These are phyloP conservation scores for Biancaea sappan DNA, from an alignment of 306 rosid species.

Conservation along the genomic window DNA sequence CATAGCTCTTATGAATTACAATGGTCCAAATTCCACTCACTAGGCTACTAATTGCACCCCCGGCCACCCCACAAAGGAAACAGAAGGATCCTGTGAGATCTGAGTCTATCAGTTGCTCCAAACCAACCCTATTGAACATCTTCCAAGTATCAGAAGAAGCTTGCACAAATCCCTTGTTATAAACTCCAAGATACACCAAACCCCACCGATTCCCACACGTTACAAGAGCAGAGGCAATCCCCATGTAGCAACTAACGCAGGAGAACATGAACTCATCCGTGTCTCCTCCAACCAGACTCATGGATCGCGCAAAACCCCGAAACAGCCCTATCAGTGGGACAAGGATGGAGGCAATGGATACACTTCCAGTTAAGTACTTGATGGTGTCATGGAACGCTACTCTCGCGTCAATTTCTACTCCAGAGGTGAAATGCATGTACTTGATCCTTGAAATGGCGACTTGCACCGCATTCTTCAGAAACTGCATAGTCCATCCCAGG, in stretches of 20 bases:
- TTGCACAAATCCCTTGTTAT: constrained; percentile 64
- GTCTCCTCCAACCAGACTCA: constrained; percentile 58
- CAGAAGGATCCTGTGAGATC: constrained; percentile 83
- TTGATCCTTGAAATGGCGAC: constrained; percentile 65
- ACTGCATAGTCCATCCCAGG: constrained; percentile 78
- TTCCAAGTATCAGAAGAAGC: constrained; percentile 73
- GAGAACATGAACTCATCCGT: constrained; percentile 72
- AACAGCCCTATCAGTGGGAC: constrained; percentile 51
- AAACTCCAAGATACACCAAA: constrained; percentile 68
- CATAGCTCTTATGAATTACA: constrained; percentile 54
- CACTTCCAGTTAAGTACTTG: constrained; percentile 53
- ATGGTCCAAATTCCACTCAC: constrained; percentile 69
- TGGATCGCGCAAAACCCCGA: constrained; percentile 55
- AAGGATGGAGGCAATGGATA: constrained; percentile 65
- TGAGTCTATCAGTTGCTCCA: constrained; percentile 50
- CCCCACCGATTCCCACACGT: constrained; percentile 74
- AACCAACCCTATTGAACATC: constrained; percentile 47
- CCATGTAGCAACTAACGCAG: constrained; percentile 63
- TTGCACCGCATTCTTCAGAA: constrained; percentile 58
- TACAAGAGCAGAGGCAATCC: constrained; percentile 60
- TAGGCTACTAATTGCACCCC: constrained; percentile 66
- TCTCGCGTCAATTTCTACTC: constrained; percentile 33
- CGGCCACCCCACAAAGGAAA: constrained; percentile 63
- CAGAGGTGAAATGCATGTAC: constrained; percentile 46
- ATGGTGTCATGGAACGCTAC: constrained; percentile 51